Conservation (phyloP, 176 grass and related monocot genomes). For the Lolium multiflorum region DNA sequence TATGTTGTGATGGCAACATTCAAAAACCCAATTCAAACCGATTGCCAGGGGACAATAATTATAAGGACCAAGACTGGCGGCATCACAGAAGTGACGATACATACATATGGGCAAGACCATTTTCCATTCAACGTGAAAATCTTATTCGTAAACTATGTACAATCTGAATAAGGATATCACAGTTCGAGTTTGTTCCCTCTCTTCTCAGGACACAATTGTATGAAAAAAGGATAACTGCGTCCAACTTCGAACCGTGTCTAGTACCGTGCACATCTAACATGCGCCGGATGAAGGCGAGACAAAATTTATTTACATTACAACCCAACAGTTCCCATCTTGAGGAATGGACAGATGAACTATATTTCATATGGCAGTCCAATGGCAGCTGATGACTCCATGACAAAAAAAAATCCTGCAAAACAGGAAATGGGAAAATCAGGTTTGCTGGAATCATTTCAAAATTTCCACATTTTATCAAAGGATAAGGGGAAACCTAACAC, state of each 20-base stretch:
- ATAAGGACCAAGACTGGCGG: background rate
- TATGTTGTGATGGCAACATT: background rate
- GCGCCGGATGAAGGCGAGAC: conserved; percentile 23
- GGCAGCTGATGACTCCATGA: conserved; percentile 36
- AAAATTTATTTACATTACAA: conserved; percentile 87
- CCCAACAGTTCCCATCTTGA: conserved; percentile 53
- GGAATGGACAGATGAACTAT: conserved; percentile 42
- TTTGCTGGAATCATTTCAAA: background rate
- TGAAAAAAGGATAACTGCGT: conserved; percentile 57
- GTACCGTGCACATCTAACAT: conserved; percentile 49
- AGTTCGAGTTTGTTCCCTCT: conserved; percentile 35
- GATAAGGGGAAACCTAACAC: background rate
- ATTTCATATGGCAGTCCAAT: conserved; percentile 44
- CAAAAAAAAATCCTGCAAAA: conserved; percentile 35
- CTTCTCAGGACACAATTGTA: conserved; percentile 64
- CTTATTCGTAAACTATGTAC: conserved; percentile 55
- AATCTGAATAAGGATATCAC: conserved; percentile 45
- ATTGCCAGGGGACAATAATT: background rate
- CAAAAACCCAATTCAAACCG: background rate
- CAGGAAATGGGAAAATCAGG: conserved; percentile 28
- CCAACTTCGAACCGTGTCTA: conserved; percentile 47
- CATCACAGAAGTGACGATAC: background rate
- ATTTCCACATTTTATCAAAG: background rate
- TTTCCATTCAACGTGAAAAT: conserved; percentile 17
- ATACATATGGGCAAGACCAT: conserved; percentile 31